phyloP scores from a whole-genome alignment of 106 monocot species.

The Acorus gramineus region DNA sequence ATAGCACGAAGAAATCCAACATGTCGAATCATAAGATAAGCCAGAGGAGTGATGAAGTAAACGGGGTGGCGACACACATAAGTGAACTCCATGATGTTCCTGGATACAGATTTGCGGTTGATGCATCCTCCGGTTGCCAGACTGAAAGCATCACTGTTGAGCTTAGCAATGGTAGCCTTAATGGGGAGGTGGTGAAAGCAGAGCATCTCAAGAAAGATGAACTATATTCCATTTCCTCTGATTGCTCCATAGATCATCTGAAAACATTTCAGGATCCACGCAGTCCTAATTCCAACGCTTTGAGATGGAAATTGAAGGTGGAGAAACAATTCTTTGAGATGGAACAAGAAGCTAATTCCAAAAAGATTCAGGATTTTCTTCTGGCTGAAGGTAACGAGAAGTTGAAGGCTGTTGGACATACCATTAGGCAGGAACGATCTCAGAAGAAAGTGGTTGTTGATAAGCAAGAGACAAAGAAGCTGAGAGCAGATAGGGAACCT shows the following conservation, averaged over 20 bases:
- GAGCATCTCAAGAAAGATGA: neutral
- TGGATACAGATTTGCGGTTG: slow-evolving; percentile 20
- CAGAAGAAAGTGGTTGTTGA: slow-evolving; percentile 21
- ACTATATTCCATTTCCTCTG: slow-evolving; percentile 3
- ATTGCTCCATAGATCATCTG: slow-evolving; percentile 5
- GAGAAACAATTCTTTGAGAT: slow-evolving; percentile 58
- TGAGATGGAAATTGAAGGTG: slow-evolving; percentile 48
- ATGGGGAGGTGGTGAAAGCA: neutral
- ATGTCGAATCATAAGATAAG: slow-evolving; percentile 19
- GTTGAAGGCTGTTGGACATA: no score
- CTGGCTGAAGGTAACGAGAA: no score
- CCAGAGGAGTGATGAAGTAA: slow-evolving; percentile 9
- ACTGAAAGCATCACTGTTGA: neutral
- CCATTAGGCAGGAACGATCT: slow-evolving; percentile 5
- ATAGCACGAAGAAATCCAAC: slow-evolving; percentile 16
- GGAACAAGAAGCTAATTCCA: slow-evolving; percentile 3
- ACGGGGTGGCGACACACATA: slow-evolving; percentile 8
- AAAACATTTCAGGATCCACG: slow-evolving; percentile 8
- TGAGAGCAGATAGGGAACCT: slow-evolving; percentile 8
- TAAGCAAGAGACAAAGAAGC: slow-evolving; percentile 13
- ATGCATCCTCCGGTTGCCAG: neutral
- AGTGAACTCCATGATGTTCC: slow-evolving; percentile 16
- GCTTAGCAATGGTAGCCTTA: neutral
- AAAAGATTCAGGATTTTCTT: no score
- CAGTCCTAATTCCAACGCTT: neutral